Conservation (phyloP, 352 stramenopile genomes). For the Globisporangium radiosum region DNA sequence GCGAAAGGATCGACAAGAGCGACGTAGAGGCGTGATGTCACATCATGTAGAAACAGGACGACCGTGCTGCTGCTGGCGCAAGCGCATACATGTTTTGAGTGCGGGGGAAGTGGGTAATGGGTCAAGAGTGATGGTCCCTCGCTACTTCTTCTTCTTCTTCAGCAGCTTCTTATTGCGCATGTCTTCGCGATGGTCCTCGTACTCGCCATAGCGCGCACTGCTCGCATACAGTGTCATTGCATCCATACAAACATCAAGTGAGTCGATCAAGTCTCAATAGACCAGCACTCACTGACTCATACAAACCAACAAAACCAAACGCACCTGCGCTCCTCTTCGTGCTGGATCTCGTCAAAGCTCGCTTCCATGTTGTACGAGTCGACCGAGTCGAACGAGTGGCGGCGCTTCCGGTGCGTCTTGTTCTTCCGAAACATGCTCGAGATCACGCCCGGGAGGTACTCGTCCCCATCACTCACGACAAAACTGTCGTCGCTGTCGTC, state of each 20-base stretch:
- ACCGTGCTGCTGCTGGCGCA: too few species aligned
- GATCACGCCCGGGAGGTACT: constrained; percentile 72
- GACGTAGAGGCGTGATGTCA: too few species aligned
- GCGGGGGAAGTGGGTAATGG: too few species aligned
- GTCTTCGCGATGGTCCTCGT: constrained; percentile 80
- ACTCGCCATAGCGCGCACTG: constrained; percentile 71
- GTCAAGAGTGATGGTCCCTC: too few species aligned
- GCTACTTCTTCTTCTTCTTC: constrained; percentile 53
- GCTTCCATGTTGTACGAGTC: constrained; percentile 86
- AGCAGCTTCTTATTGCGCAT: constrained; percentile 79
- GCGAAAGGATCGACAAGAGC: too few species aligned
- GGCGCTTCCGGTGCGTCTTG: constrained; percentile 32
- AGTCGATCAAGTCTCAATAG: too few species aligned
- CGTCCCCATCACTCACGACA: constrained; percentile 72
- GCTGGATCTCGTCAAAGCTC: constrained; percentile 78
- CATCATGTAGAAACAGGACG: too few species aligned
- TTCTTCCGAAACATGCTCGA: constrained; percentile 74
- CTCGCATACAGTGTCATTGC: background rate
- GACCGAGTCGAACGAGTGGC: constrained; percentile 71
- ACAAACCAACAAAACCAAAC: background rate
- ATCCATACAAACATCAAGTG: too few species aligned
- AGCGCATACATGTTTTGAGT: too few species aligned
- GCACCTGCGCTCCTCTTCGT: constrained; percentile 80
- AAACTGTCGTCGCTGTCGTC: constrained; percentile 87
- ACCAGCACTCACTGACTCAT: too few species aligned